Evolutionary conservation across 768 basidiomycete genomes (phyloP), one percentile per base, ranked within the genome.

Genomic region (Crepidotus variabilis): DNA sequence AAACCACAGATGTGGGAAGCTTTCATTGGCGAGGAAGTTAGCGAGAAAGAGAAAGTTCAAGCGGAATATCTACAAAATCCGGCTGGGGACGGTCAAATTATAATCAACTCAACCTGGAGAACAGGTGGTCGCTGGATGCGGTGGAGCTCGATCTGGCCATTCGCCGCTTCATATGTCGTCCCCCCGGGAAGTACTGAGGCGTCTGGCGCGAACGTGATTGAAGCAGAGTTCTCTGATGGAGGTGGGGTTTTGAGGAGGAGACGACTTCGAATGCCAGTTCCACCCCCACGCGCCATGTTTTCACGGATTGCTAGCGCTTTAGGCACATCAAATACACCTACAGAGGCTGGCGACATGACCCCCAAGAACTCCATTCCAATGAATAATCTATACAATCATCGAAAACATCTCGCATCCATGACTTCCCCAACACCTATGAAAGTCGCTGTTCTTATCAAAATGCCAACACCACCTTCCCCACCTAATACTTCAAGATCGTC

Each of bases 1-100:
- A 80, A 78, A 58, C 83, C 83, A 10, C 61, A 61, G 43, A 63
- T 84, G 65, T 82, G 74, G 72, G 79, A 55, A 32, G 57, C 21
- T 3, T 49, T 49, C 14, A 18, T 22, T 2, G 22, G 22, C 20
- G 47, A 28, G 20, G 54, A 13, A 33, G 24, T 2, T 32, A 49
- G 23, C 50, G 47, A 21, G 56, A 10, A 20, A 52, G 34, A 13
- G 61, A 60, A 51, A 52, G 52, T 46, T 48, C 43, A 55, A 35
- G 18, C 33, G 24, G 50, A 51, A 57, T 32, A 28, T 24, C n/a
- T 33, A 28, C 35, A 50, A 46, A n/a, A 35, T 24, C 36, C 39
- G 3, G 14, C 13, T 16, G 39, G 39, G 14, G 39, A 43, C 5
- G 39, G 39, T 43, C 47, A 34, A 18, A 13, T 33, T n/a, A 33